These are phyloP conservation scores for Sarocladiaceae sp. DNA, from an alignment of 2,329 filamentous ascomycete species.

Conservation along the genomic window DNA sequence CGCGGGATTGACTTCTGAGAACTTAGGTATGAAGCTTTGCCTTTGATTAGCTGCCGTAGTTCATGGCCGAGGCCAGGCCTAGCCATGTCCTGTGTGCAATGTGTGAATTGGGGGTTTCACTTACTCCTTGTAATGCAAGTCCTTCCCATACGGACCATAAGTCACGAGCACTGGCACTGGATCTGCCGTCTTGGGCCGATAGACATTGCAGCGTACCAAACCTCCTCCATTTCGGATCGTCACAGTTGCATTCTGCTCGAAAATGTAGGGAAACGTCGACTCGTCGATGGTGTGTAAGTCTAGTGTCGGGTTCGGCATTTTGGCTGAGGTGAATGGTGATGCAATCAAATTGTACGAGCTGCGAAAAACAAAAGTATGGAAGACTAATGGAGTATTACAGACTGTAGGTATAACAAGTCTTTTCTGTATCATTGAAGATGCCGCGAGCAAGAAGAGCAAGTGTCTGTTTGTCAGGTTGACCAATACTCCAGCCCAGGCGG, in stretches of 20 bases:
- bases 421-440: too few relatives aligned
- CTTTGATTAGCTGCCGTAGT: too few relatives aligned
- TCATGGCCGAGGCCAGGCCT: too few relatives aligned
- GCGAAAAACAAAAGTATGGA: too few relatives aligned
- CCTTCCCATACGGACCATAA: conserved; percentile 72
- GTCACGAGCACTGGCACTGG: conserved; percentile 59
- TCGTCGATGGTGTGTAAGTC: conserved; percentile 23
- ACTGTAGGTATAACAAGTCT: too few relatives aligned
- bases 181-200: conserved; percentile 25
- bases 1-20: conserved; percentile 46
- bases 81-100: too few relatives aligned
- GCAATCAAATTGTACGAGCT: conserved; percentile 15
- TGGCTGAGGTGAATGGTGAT: not conserved
- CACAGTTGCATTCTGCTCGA: conserved; percentile 30
- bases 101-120: conserved; percentile 20
- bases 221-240: conserved; percentile 23
- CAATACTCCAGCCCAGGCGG: too few relatives aligned
- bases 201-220: conserved; percentile 33
- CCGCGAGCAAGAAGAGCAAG: too few relatives aligned
- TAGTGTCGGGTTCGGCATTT: not conserved
- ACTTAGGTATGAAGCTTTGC: conserved; percentile 21
- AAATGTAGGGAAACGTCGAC: conserved; percentile 35
- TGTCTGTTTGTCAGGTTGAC: too few relatives aligned
- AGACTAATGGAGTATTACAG: too few relatives aligned
- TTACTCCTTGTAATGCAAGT: conserved; percentile 59